phyloP scores from a whole-genome alignment of 2,329 filamentous ascomycete species.

The Chaetothyriales sp. region DNA sequence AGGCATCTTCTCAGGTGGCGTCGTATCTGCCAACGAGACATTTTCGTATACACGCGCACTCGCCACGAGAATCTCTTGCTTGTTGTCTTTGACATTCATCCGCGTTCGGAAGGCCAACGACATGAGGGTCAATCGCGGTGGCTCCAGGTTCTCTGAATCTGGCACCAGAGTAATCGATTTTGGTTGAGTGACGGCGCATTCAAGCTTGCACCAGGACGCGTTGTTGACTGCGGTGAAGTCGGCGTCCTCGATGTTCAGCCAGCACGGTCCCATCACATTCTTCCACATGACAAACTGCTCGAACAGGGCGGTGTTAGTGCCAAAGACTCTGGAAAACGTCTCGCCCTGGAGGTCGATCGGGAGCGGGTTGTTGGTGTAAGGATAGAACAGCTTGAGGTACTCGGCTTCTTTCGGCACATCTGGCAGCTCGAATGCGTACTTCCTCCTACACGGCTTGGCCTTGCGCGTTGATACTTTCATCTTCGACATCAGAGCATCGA shows the following conservation, averaged over 20 bases:
- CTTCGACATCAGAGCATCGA: conserved; percentile 74
- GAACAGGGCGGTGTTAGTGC: conserved; percentile 82
- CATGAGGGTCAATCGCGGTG: conserved; percentile 88
- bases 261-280: conserved; percentile 97
- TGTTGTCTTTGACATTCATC: conserved; percentile 84
- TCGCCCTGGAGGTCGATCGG: conserved; percentile 59
- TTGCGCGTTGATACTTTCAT: conserved; percentile 80
- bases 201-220: conserved; percentile 91
- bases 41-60: conserved; percentile 89
- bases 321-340: conserved; percentile 89
- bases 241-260: conserved; percentile 77
- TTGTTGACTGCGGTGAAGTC: conserved; percentile 78
- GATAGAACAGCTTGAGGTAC: conserved; percentile 91
- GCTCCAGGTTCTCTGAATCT: conserved; percentile 67
- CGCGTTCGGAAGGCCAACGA: conserved; percentile 76
- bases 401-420: conserved; percentile 76
- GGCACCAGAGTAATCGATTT: conserved; percentile 56
- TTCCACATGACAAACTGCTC: conserved; percentile 98
- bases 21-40: conserved; percentile 72
- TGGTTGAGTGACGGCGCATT: conserved; percentile 67
- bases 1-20: conserved; percentile 71
- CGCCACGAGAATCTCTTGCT: conserved; percentile 84
- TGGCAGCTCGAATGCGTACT: conserved; percentile 88
- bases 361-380: conserved; percentile 68
- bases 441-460: conserved; percentile 75